Evolutionary conservation across 2,329 filamentous ascomycete species (phyloP), one percentile per base, ranked within the genome.

Genomic region (Mycosphaerella sp.): DNA sequence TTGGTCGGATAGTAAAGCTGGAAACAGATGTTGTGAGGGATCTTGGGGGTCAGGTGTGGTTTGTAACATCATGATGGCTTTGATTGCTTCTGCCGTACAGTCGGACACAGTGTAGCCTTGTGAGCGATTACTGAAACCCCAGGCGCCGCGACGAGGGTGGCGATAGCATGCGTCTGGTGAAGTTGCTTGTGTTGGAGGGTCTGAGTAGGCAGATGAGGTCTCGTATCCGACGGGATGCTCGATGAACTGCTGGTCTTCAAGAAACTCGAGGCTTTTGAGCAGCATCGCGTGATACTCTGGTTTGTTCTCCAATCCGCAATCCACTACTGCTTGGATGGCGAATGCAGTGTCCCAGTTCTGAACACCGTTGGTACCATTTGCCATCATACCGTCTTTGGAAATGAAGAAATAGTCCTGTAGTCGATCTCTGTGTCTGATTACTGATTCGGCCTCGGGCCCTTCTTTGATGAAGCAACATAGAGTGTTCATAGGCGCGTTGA

Each of bases 331-430:
- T 68, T 95, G 89, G 30, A 96, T 88, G 14, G 85, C 73, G 65
- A 97, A 97, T 0, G 89, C 80, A 0, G 93, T 98, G 66, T 98
- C 93, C 93, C 93, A 98, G 58, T 84, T 86, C 69, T 98, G 93
- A 1, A 97, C 90, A n/a, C 93, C 93, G 61, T 98, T 97, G 7
- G 93, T 98, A 34, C 93, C 93, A 62, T 96, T 96, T 70, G 85
- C 85, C 42, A 97, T 77, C 87, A 98, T 89, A 5, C 93, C 93
- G 66, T 96, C 90, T 30, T 83, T 70, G 57, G 94, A 95, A 44
- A 98, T 77, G 90, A 93, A 98, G 27, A 98, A 70, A 55, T 85
- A 94, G 63, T 98, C 93, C 39, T 87, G 79, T 10, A 95, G 70
- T 3, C 89, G 81, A 62, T 96, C 87, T 7, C 87, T 75, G 64